Base-by-base conservation (phyloP, 2,329 filamentous ascomycete genomes). In the Nannizziopsis barbatae region DNA sequence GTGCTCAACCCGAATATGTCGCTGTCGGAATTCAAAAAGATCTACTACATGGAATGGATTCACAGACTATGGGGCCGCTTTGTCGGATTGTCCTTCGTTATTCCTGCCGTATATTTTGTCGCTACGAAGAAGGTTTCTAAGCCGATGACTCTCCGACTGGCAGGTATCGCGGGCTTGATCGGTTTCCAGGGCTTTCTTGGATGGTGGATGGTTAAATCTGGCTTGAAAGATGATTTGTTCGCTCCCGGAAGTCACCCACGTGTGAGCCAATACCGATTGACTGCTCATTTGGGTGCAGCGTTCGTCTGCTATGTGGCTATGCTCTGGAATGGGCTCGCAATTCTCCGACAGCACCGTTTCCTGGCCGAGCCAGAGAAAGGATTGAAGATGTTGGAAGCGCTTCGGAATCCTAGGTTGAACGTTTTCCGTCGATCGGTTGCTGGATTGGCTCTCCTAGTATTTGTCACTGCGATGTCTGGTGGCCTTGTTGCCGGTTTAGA, bases 181-280 rank as follows among this genome's bases (percentile, higher is more conserved):
- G 92, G 87, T 47, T 92, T 95, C 66, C 92, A 98, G 66, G 92
- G 92, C 39, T 79, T 92, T 60, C 82, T 98, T 55, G 92, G 92
- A 47, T 98, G 92, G 92, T 98, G 92, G 88, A 98, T 98, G 92
- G 92, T 98, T 58, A 93, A 93, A 68, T 93, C 86, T 9, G 92
- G 92, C 1, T 74, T 98, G 53, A 93, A 90, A 65, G 92, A 96
- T 63, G 92, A 98, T 65, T 77, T 98, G 22, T 95, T 98, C 62
- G 86, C 86, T 15, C 84, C 86, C 2, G 92, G 89, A 10, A 84
- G 83, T 49, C 87, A 95, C 65, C 92, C 92, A 0, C 81, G 92
- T 51, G 92, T 98, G 43, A 90, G 83, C 53, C 92, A 98, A 69
- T 98, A 98, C 70, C 81, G 92, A 45, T 76, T 98, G 49, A 84